Conservation (phyloP, 163 green algal genomes). For the Smithsoniella earleae region DNA sequence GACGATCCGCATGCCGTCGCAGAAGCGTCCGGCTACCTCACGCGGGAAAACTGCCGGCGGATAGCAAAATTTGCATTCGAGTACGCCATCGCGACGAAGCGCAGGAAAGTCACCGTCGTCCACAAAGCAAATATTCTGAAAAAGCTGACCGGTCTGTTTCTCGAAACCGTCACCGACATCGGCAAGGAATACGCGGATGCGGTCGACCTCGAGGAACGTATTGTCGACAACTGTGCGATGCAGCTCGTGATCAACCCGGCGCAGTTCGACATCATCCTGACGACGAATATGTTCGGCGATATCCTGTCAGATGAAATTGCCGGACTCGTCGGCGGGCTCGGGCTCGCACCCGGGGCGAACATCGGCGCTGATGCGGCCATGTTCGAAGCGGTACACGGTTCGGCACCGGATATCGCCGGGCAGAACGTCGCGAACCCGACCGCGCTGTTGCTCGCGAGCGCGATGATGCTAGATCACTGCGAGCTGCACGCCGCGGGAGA, state of each 20-base stretch:
- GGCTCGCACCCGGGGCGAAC: too few relatives aligned
- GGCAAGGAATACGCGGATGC: not conserved
- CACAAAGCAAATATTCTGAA: not conserved
- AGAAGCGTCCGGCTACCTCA: not conserved
- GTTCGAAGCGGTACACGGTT: too few relatives aligned
- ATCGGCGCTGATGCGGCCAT: too few relatives aligned
- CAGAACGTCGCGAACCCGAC: too few relatives aligned
- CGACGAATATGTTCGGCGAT: too few relatives aligned
- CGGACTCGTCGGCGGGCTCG: too few relatives aligned
- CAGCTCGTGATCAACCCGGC: not conserved
- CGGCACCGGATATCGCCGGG: too few relatives aligned
- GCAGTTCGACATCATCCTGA: not conserved
- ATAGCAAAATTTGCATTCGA: not conserved
- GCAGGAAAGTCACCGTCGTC: not conserved
- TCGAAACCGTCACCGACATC: too few relatives aligned
- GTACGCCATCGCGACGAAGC: not conserved
- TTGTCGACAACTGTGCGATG: not conserved
- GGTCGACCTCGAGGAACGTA: not conserved
- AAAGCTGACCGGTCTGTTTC: too few relatives aligned
- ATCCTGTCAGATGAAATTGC: too few relatives aligned
- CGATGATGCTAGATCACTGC: too few relatives aligned
- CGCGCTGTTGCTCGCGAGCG: too few relatives aligned
- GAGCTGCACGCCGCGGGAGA: slow-evolving; percentile 49
- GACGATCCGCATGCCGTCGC: not conserved
- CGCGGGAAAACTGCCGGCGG: not conserved